A percentile compares a stretch with the other conserved stretches of the same genome.
Conservation (phyloP, 495 filamentous ascomycete species). For the Neurospora tetrasperma region DNA sequence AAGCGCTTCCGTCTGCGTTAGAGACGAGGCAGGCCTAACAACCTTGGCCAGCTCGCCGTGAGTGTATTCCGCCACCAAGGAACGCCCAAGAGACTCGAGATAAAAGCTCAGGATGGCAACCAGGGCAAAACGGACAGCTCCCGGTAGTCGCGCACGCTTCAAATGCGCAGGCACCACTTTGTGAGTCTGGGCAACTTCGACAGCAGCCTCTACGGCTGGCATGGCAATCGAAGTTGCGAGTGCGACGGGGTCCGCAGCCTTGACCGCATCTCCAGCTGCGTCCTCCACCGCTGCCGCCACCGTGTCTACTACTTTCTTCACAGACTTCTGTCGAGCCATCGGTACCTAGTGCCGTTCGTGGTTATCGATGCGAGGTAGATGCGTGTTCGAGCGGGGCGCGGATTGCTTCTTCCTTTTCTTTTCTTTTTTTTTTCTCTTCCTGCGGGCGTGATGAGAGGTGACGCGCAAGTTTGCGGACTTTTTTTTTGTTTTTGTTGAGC, state of each 20-base stretch:
- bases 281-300: not conserved
- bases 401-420: not conserved
- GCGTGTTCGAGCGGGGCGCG: not conserved
- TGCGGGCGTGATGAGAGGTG: not conserved
- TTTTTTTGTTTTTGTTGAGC: not conserved
- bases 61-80: constrained; percentile 38
- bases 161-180: not conserved
- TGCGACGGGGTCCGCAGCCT: not conserved
- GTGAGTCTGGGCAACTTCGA: not conserved
- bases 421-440: not conserved
- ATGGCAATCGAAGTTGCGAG: not conserved
- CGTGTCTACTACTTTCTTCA: not conserved
- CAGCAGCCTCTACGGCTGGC: not conserved
- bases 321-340: not conserved
- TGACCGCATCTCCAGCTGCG: not conserved
- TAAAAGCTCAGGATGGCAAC: constrained; percentile 53
- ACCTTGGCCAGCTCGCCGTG: constrained; percentile 50
- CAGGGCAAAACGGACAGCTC: constrained; percentile 48
- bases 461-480: not conserved
- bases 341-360: not conserved
- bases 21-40: constrained; percentile 48
- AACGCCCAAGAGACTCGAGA: constrained; percentile 47
- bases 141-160: constrained; percentile 35
- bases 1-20: constrained; percentile 50
- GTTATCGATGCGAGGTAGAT: not conserved